Base-by-base conservation (phyloP, 2,329 filamentous ascomycete genomes). In the Pseudofabraea citricarpa region DNA sequence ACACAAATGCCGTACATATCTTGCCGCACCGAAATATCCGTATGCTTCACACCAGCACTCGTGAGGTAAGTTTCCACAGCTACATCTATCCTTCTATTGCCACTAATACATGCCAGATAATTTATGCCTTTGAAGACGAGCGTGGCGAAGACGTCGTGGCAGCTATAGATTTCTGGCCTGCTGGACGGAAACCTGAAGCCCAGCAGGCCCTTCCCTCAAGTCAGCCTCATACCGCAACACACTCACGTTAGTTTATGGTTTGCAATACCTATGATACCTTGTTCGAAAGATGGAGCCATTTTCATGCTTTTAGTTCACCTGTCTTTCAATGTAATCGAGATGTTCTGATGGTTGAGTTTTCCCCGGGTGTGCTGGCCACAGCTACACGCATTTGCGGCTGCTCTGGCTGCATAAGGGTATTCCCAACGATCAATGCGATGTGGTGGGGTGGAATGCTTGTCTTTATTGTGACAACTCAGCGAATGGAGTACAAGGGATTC, bases 81-180 rank as follows among this genome's bases (percentile, higher is more conserved):
- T 9, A 27, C 19, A 36, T 35, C 36, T 33, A 6, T 36, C 27
- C 32, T 35, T 16, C 8, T 38, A 20, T 27, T 36, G 7, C 16
- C n/a, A 62, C 60, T 44, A 45, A 52, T 29, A 31, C 33, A 22
- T 41, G 32, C 18, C 58, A 98, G 93, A 97, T 98, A 56, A 69
- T 98, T 41, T 97, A 96, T 67, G 91, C 93, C 38, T 96, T 96
- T 64, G 93, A 98, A 71, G 91, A 97, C 60, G 93, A 98, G 64
- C 74, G 81, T 52, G 91, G 93, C 55, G 88, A 94, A 62, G 93
- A 98, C 62, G 83, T 95, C 41, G 86, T 98, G 51, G 90, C 93
- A 56, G 90, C 89, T 50, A 80, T 98, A 61, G 93, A 98, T 69
- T 98, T 98, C 72, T 98, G 91, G 91, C 57, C 54, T 33, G 51